Evolutionary conservation across 148 eudicot species (phyloP).

Genomic region (Heliosperma pusillum): DNA sequence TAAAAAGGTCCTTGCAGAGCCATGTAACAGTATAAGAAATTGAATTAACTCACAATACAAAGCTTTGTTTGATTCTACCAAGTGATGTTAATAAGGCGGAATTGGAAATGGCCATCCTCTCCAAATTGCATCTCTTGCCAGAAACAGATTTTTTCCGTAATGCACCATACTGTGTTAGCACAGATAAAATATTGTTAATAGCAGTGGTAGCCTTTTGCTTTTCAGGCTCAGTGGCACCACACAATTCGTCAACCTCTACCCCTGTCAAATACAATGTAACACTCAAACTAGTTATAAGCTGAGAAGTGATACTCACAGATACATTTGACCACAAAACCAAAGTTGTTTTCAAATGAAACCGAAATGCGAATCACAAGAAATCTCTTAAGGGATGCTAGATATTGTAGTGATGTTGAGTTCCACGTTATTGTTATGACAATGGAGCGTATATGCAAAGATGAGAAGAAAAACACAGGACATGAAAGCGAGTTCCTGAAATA

Average conservation of each 20-base stretch:
- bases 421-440: too few species aligned
- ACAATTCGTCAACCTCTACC: constrained; percentile 41
- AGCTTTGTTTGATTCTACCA: constrained; percentile 99
- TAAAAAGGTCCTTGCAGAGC: not conserved
- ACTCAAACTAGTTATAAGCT: constrained; percentile 14
- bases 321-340: not conserved
- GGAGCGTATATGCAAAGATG: too few species aligned
- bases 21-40: constrained; percentile 26
- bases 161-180: constrained; percentile 72
- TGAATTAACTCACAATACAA: constrained; percentile 88
- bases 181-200: constrained; percentile 62
- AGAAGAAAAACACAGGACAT: not conserved
- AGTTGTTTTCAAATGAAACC: not conserved
- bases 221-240: constrained; percentile 77
- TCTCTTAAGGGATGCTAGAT: not conserved
- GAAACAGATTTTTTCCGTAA: constrained; percentile 61
- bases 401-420: not conserved
- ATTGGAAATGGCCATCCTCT: constrained; percentile 38
- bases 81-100: constrained; percentile 79
- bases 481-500: not conserved
- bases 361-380: not conserved
- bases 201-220: constrained; percentile 61
- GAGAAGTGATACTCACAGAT: not conserved
- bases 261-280: constrained; percentile 37
- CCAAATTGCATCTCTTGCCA: constrained; percentile 49